A percentile compares a stretch with the other conserved stretches of the same genome.
These are phyloP conservation scores for Exophiala bonariae DNA, from an alignment of 2,329 filamentous ascomycete species.

Conservation along the genomic window DNA sequence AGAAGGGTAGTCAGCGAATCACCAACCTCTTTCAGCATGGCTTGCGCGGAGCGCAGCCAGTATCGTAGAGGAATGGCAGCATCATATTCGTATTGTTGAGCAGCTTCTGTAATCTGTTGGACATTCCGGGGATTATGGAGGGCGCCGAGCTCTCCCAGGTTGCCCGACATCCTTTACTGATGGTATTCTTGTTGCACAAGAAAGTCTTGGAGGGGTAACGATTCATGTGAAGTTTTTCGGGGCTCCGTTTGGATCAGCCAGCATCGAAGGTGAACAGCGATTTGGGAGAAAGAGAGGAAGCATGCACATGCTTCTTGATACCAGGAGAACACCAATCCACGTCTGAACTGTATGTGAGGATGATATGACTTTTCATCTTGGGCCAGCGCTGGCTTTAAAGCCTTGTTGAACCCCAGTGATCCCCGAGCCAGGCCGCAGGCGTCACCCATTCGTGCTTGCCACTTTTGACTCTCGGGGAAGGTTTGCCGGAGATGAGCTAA, in stretches of 20 bases:
- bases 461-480: conserved; percentile 2
- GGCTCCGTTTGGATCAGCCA: conserved; percentile 1
- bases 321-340: conserved; percentile 5
- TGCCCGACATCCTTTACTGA: conserved; percentile 15
- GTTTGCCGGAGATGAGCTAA: no score
- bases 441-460: conserved; percentile 17
- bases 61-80: conserved; percentile 72
- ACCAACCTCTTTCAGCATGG: conserved; percentile 75
- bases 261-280: conserved; percentile 1
- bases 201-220: conserved; percentile 5
- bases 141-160: conserved; percentile 22
- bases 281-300: neutral
- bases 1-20: neutral
- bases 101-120: conserved; percentile 73
- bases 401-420: conserved; percentile 3
- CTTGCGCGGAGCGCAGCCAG: conserved; percentile 79
- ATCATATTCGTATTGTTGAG: conserved; percentile 80
- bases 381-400: conserved; percentile 9
- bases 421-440: conserved; percentile 20
- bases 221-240: conserved; percentile 2
- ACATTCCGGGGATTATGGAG: conserved; percentile 62
- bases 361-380: conserved; percentile 15
- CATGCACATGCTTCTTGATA: neutral
- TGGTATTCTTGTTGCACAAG: conserved; percentile 1
- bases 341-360: conserved; percentile 6